phyloP scores from a whole-genome alignment of 176 grass and related monocot species.

The Aegilops speltoides region DNA sequence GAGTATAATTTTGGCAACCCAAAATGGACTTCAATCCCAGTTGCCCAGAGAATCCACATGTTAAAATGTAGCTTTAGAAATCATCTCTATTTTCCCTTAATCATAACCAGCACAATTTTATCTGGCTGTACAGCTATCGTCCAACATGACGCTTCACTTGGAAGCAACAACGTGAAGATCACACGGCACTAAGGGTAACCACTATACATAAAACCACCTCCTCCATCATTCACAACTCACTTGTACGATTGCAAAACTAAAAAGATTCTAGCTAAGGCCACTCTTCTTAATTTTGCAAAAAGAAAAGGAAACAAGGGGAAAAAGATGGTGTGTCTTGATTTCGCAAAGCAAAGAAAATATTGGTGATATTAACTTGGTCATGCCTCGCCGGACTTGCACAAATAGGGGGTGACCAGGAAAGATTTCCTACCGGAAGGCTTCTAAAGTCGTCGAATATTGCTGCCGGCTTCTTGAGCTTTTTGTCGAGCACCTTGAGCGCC shows the following conservation, averaged over 20 bases:
- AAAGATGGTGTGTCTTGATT: not conserved
- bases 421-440: slow-evolving; percentile 46
- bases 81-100: not conserved
- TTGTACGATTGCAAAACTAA: not conserved
- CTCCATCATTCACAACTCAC: not conserved
- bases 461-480: slow-evolving; percentile 37
- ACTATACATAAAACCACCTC: not conserved
- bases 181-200: not conserved
- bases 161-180: slow-evolving; percentile 23
- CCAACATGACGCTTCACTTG: slow-evolving; percentile 16
- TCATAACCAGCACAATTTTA: not conserved
- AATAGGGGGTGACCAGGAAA: not conserved
- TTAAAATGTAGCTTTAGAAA: not conserved
- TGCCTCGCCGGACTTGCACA: not conserved
- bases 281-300: not conserved
- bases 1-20: not conserved
- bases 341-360: not conserved
- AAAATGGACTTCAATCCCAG: not conserved
- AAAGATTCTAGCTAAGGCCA: not conserved
- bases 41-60: not conserved
- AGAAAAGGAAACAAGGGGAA: not conserved
- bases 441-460: slow-evolving; percentile 47
- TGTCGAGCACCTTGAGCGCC: slow-evolving; percentile 53
- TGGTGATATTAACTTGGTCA: not conserved
- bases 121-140: not conserved